phyloP scores from a whole-genome alignment of 2,329 filamentous ascomycete genomes.

The Waltergamsia citrina region DNA sequence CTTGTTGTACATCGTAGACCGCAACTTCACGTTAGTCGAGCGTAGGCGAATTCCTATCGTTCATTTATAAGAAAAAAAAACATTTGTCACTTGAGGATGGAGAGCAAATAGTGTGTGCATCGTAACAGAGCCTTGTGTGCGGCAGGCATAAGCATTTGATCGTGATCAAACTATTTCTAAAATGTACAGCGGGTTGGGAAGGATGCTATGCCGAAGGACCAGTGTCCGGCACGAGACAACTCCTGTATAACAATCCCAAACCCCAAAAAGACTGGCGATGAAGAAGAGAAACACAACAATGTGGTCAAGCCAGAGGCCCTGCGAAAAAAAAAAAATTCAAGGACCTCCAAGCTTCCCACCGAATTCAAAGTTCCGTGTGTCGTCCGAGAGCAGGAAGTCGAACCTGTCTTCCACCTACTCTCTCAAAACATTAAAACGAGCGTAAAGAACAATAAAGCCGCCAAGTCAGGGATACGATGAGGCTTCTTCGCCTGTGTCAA shows the following conservation, averaged over 20 bases:
- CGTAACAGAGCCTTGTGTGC: too few species aligned
- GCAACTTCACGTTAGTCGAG: too few species aligned
- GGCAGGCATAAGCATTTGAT: background rate
- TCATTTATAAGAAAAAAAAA: too few species aligned
- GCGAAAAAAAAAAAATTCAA: too few species aligned
- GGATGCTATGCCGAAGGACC: background rate
- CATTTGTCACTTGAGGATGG: too few species aligned
- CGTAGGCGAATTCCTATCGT: too few species aligned
- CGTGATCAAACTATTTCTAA: background rate
- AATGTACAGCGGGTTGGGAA: background rate
- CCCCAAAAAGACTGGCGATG: conserved; percentile 20
- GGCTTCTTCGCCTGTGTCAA: background rate
- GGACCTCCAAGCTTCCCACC: background rate
- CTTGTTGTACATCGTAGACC: too few species aligned
- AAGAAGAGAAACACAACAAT: conserved; percentile 27
- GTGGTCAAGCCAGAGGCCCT: conserved; percentile 12
- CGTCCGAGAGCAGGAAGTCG: background rate
- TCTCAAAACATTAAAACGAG: conserved; percentile 39
- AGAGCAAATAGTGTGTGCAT: too few species aligned
- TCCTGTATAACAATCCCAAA: conserved; percentile 2
- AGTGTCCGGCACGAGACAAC: background rate
- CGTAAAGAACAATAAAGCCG: conserved; percentile 34
- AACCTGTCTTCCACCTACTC: conserved; percentile 15
- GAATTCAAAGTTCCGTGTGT: conserved; percentile 1
- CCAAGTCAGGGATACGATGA: conserved; percentile 11